These are phyloP conservation scores for Asterochloris erici DNA, from an alignment of 139 green algal species.

Conservation along the genomic window DNA sequence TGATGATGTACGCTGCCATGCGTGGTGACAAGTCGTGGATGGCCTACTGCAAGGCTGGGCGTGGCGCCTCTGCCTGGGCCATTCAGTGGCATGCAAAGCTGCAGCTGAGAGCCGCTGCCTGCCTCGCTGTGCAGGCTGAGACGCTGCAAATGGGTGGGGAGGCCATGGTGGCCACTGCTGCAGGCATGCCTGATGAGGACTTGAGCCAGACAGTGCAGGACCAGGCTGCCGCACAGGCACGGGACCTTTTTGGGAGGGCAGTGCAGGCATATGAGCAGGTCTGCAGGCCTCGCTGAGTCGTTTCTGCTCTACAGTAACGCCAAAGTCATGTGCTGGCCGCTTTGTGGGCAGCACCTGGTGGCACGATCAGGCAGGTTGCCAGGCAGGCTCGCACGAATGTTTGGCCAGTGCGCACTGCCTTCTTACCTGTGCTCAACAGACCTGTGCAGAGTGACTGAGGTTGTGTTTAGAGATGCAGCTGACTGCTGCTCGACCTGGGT, in stretches of 20 bases:
- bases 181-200: conserved; percentile 29
- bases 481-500: background rate
- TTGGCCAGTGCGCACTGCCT: background rate
- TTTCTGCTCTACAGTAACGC: background rate
- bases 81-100: background rate
- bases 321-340: background rate
- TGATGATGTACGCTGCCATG: too few species aligned
- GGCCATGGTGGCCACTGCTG: conserved; percentile 15
- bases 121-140: conserved; percentile 39
- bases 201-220: conserved; percentile 22
- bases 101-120: background rate
- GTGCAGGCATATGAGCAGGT: conserved; percentile 50
- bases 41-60: too few species aligned
- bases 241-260: conserved; percentile 26
- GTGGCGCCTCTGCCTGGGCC: too few species aligned
- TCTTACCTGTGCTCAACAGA: too few species aligned
- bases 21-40: too few species aligned
- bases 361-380: too few species aligned
- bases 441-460: too few species aligned
- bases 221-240: conserved; percentile 17
- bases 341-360: too few species aligned
- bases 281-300: background rate
- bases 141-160: conserved; percentile 49
- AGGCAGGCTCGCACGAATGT: too few species aligned
- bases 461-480: too few species aligned